Evolutionary conservation across 306 rosid genomes (phyloP).

Genomic region (Acacia melanoxylon): DNA sequence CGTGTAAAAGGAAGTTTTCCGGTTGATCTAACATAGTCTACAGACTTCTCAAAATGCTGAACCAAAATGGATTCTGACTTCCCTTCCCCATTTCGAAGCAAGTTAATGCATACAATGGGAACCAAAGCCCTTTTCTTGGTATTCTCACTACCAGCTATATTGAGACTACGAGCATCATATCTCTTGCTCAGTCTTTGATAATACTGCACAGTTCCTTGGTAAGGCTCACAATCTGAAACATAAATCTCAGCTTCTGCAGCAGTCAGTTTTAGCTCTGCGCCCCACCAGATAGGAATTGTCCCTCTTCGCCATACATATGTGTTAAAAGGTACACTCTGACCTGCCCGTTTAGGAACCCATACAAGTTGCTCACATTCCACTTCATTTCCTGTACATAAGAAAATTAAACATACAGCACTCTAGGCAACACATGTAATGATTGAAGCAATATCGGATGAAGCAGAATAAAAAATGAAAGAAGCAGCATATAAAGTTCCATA

Average conservation of each 20-base stretch:
- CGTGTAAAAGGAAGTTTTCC: constrained; percentile 76
- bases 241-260: constrained; percentile 99
- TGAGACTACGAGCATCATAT: constrained; percentile 73
- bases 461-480: constrained; percentile 15
- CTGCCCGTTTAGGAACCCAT: constrained; percentile 86
- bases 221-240: constrained; percentile 87
- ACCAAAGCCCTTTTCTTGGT: constrained; percentile 66
- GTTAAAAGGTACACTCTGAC: constrained; percentile 92
- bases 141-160: constrained; percentile 51
- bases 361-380: constrained; percentile 98
- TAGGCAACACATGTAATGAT: constrained; percentile 1
- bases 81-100: constrained; percentile 94
- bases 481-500: constrained; percentile 21
- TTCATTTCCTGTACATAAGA: constrained; percentile 79
- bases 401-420: constrained; percentile 13
- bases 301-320: constrained; percentile 93
- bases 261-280: constrained; percentile 95
- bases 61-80: constrained; percentile 89
- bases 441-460: neutral
- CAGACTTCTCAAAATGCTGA: constrained; percentile 87
- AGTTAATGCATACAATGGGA: constrained; percentile 89
- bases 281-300: constrained; percentile 99
- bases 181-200: constrained; percentile 85
- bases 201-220: constrained; percentile 81
- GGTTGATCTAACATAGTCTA: constrained; percentile 70